Evolutionary conservation across 148 eudicot species (phyloP).

Genomic region (Polygonum maritimum): DNA sequence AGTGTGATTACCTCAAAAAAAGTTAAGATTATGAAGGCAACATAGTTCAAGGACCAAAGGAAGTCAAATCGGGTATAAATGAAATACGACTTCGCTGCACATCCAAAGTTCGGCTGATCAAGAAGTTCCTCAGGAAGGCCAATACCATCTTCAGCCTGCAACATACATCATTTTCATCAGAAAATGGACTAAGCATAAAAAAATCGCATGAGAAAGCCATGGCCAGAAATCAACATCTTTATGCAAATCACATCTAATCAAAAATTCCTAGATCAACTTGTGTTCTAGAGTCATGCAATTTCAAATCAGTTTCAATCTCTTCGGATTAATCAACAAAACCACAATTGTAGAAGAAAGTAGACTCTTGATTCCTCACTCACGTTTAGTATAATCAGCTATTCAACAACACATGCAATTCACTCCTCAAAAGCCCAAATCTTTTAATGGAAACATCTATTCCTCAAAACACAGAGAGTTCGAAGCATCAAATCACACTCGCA

Average conservation of each 20-base stretch:
- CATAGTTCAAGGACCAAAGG: constrained; percentile 71
- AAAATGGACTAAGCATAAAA: not conserved
- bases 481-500: too few species aligned
- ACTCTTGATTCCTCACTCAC: too few species aligned
- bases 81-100: constrained; percentile 65
- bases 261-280: not conserved
- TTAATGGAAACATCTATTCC: too few species aligned
- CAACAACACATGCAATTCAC: too few species aligned
- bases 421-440: too few species aligned
- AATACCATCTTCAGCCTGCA: constrained; percentile 93
- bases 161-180: constrained; percentile 14
- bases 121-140: constrained; percentile 92
- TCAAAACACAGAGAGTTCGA: too few species aligned
- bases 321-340: too few species aligned
- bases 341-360: too few species aligned
- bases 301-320: too few species aligned
- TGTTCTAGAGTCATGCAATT: too few species aligned
- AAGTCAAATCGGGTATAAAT: constrained; percentile 50
- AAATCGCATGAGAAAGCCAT: not conserved
- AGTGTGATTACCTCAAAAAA: constrained; percentile 61
- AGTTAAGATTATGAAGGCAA: constrained; percentile 57
- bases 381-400: too few species aligned
- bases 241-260: not conserved
- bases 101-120: constrained; percentile 55
- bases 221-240: not conserved